Evolutionary conservation across 257 asterid genomes (phyloP).

Genomic region (Dorcoceras hygrometricum): DNA sequence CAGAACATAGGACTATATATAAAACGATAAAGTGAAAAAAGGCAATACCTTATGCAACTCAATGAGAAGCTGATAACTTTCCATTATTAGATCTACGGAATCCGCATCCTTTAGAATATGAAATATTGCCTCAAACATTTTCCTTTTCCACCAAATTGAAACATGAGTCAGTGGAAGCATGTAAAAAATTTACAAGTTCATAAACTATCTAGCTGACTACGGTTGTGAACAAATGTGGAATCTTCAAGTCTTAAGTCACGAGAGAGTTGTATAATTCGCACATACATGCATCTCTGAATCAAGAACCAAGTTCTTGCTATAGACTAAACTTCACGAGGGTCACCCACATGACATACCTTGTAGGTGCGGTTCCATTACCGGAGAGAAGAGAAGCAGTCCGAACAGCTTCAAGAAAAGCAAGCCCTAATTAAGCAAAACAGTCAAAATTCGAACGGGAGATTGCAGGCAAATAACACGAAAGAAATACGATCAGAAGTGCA

Average conservation of each 20-base stretch:
- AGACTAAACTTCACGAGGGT: neutral
- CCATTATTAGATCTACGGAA: slow-evolving; percentile 61
- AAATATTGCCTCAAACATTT: slow-evolving; percentile 72
- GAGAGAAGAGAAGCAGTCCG: slow-evolving; percentile 74
- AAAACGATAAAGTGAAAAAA: slow-evolving; percentile 5
- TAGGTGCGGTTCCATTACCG: slow-evolving; percentile 57
- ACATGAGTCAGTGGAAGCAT: slow-evolving; percentile 7
- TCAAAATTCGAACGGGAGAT: neutral
- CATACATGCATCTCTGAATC: too few species aligned
- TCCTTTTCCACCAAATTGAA: slow-evolving; percentile 43
- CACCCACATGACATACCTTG: slow-evolving; percentile 40
- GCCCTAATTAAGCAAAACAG: slow-evolving; percentile 40
- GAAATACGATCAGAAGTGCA: too few species aligned
- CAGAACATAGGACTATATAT: neutral
- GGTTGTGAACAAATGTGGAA: neutral
- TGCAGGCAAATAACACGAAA: neutral
- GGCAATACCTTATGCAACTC: slow-evolving; percentile 68
- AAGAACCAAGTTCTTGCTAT: neutral
- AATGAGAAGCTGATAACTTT: slow-evolving; percentile 71
- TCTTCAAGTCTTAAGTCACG: neutral
- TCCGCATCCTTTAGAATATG: slow-evolving; percentile 65
- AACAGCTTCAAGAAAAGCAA: slow-evolving; percentile 84
- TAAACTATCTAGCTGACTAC: neutral
- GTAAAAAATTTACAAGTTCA: neutral
- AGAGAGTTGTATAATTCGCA: neutral